Base-by-base conservation (phyloP, 1,139 yeast genomes). In the Zhuliangozyma blackwelliae region DNA sequence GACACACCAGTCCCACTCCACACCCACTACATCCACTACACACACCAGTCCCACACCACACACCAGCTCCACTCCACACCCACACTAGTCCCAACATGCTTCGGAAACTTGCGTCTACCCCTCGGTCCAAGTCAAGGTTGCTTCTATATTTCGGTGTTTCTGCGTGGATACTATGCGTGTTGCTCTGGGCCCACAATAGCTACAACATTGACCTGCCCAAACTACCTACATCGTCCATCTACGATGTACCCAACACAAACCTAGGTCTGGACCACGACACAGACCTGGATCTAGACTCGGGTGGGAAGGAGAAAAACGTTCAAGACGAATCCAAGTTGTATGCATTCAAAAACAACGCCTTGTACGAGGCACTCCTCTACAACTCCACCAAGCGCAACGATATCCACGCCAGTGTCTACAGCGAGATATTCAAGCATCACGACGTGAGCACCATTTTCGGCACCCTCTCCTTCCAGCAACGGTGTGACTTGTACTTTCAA, bases 401-500 rank as follows among this genome's bases (percentile, higher is more conserved):
- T 20, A 32, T 21, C 27, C 59, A 58, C 39, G 52, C 62, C 1
- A 35, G 46, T 1, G 43, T 45, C 13, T 60, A 59, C 39, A 54
- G 57, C 34, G 27, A 35, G 1, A 51, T 61, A 7, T 51, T 63
- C 11, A 25, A 40, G 4, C 46, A 52, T 28, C 65, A 61, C 39
- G 49, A 50, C 5, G 37, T 61, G 7, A 41, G 41, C 21, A 44
- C 54, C 1, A 38, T 63, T 6, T 44, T 62, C 30, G 40, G 41
- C 5, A 40, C 47, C 28, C 43, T 61, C 12, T 35, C 41, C 23
- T 59, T 60, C 33, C 46, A 46, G 12, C 41, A 55, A 27, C 37
- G 66, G 34, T 61, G 68, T 48, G 65, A 61, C 38, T 51, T 62
- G 32, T 61, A 55, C 35, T 61, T 63, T 48, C 50, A 49, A 25